Evolutionary conservation across 768 basidiomycete genomes (phyloP).

Genomic region (Tephrocybe sp.): DNA sequence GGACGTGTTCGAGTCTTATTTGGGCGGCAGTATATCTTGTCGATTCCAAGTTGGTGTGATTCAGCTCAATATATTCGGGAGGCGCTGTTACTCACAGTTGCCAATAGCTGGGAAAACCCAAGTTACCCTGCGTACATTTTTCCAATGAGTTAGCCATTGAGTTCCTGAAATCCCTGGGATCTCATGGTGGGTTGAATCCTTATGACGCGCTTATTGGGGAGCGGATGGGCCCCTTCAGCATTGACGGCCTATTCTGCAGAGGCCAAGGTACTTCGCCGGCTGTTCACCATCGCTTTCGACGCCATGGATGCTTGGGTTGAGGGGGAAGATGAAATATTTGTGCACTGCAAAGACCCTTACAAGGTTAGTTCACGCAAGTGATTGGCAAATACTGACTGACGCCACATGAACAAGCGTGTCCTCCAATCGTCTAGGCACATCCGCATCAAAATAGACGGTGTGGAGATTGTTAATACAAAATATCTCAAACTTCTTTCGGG

Average conservation of each 20-base stretch:
- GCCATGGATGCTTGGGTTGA: constrained; percentile 66
- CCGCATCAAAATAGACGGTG: constrained; percentile 57
- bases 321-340: constrained; percentile 60
- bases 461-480: constrained; percentile 58
- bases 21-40: constrained; percentile 47
- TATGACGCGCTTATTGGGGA: constrained; percentile 48
- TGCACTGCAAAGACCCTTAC: constrained; percentile 67
- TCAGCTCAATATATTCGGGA: no score
- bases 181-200: constrained; percentile 27
- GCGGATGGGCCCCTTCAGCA: constrained; percentile 35
- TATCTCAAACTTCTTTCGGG: constrained; percentile 53
- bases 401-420: constrained; percentile 42
- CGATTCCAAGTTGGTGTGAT: constrained; percentile 61
- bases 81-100: neutral
- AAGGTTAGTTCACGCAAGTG: constrained; percentile 38
- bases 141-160: constrained; percentile 41
- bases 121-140: constrained; percentile 60
- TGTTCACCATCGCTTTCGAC: constrained; percentile 47
- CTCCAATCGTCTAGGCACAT: constrained; percentile 59
- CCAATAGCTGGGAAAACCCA: constrained; percentile 50
- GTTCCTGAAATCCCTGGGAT: constrained; percentile 34
- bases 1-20: constrained; percentile 57
- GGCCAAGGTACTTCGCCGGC: constrained; percentile 36
- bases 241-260: constrained; percentile 29
- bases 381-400: neutral